phyloP scores from a whole-genome alignment of 345 rosid species.

The Trapa bicornis region DNA sequence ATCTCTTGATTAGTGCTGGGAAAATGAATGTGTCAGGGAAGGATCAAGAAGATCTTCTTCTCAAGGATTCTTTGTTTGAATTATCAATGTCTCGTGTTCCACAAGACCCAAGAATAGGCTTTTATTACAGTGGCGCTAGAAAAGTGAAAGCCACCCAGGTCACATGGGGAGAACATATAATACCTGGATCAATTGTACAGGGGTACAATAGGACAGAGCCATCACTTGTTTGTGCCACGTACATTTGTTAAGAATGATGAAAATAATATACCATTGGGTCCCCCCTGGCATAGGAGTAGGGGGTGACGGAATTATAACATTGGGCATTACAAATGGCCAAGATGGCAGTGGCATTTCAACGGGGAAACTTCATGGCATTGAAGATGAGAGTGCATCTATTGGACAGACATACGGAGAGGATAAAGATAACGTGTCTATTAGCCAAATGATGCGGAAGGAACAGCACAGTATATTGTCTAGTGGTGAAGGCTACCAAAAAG shows the following conservation, averaged over 20 bases:
- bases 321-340: conserved; percentile 40
- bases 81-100: conserved; percentile 9
- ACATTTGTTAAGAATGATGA: too few relatives aligned
- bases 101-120: conserved; percentile 10
- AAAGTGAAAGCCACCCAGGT: too few relatives aligned
- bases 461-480: conserved; percentile 29
- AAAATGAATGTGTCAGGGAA: conserved; percentile 24
- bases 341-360: conserved; percentile 32
- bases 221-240: too few relatives aligned
- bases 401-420: conserved; percentile 32
- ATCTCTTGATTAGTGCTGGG: conserved; percentile 24
- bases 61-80: conserved; percentile 38
- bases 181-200: too few relatives aligned
- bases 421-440: conserved; percentile 20
- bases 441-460: conserved; percentile 27
- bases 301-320: conserved; percentile 43
- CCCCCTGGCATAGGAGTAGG: conserved; percentile 39
- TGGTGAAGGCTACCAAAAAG: conserved; percentile 32
- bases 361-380: conserved; percentile 26
- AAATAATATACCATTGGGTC: conserved; percentile 18
- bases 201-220: too few relatives aligned
- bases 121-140: background rate
- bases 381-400: conserved; percentile 27
- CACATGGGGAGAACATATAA: too few relatives aligned
- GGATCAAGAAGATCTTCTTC: conserved; percentile 20